Conservation (phyloP, 495 filamentous ascomycete species). For the Margaritispora aquatica region DNA sequence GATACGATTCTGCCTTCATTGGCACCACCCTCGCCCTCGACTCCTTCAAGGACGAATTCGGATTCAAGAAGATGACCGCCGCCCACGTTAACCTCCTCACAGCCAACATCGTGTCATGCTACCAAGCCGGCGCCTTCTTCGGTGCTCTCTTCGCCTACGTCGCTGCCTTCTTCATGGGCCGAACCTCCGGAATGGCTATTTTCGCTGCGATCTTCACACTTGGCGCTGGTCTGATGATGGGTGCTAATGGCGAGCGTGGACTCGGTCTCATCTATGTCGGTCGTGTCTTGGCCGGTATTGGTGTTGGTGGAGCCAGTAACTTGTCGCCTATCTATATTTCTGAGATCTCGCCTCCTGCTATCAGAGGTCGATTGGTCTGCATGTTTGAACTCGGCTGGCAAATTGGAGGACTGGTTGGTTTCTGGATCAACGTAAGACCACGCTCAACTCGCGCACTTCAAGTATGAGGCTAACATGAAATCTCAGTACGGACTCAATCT, state of each 20-base stretch:
- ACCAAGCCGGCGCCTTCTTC: constrained; percentile 64
- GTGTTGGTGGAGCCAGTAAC: constrained; percentile 43
- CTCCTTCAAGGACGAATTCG: constrained; percentile 55
- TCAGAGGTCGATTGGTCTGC: constrained; percentile 51
- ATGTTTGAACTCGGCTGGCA: constrained; percentile 72
- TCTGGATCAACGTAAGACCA: constrained; percentile 53
- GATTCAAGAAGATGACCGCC: constrained; percentile 36
- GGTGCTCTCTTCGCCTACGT: constrained; percentile 55
- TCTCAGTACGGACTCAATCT: constrained; percentile 38
- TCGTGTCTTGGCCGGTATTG: constrained; percentile 46
- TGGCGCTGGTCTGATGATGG: constrained; percentile 58
- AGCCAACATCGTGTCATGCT: constrained; percentile 62
- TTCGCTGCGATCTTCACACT: constrained; percentile 53
- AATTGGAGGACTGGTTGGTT: constrained; percentile 63
- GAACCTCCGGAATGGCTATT: constrained; percentile 46
- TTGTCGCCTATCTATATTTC: constrained; percentile 53
- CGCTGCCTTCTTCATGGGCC: constrained; percentile 50
- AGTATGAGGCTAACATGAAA: constrained; percentile 1
- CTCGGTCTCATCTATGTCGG: constrained; percentile 55
- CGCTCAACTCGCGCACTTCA: background rate
- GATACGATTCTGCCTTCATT: constrained; percentile 67
- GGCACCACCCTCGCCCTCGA: constrained; percentile 58
- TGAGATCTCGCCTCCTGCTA: constrained; percentile 47
- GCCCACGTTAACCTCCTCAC: constrained; percentile 42
- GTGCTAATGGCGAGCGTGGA: constrained; percentile 48